Percentiles rank a stretch among this genome's conserved stretches.
Evolutionary conservation across 192 early-diverging fungal species (phyloP).

Genomic region (Backusella circina): DNA sequence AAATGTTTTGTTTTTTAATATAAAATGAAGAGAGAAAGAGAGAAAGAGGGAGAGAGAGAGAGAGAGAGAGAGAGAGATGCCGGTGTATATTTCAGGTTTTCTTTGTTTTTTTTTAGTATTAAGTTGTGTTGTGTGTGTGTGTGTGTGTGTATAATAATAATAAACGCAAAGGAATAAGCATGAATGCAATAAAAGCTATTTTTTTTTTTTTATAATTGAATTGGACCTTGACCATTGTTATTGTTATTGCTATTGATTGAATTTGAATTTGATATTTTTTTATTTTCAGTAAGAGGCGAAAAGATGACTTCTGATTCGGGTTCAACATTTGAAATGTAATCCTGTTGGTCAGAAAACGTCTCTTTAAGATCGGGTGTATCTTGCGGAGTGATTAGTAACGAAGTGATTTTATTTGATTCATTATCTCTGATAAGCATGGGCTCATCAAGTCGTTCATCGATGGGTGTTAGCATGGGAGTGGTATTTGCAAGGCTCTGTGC

Average conservation of each 20-base stretch:
- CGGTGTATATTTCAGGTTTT: neutral
- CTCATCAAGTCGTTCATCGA: neutral
- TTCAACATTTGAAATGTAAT: neutral
- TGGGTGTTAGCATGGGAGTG: neutral
- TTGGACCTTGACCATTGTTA: neutral
- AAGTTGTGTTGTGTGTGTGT: neutral
- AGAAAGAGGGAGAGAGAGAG: no score
- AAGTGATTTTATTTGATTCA: neutral
- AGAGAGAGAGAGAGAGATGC: neutral
- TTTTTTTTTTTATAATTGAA: neutral
- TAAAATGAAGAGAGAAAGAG: no score
- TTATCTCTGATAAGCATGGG: neutral
- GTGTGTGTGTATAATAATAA: neutral
- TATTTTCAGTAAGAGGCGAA: neutral
- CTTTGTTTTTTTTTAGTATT: neutral
- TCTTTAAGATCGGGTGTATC: neutral
- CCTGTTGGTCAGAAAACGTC: neutral
- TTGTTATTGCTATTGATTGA: neutral
- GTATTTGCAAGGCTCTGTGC: slow-evolving; percentile 18
- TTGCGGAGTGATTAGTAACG: neutral
- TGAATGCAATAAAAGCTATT: neutral
- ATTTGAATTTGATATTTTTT: neutral
- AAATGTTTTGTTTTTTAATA: neutral
- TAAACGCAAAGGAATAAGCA: neutral
- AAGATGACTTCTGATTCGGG: neutral